These are phyloP conservation scores for Monosporozyma unispora DNA, from an alignment of 805 yeast species.

Conservation along the genomic window DNA sequence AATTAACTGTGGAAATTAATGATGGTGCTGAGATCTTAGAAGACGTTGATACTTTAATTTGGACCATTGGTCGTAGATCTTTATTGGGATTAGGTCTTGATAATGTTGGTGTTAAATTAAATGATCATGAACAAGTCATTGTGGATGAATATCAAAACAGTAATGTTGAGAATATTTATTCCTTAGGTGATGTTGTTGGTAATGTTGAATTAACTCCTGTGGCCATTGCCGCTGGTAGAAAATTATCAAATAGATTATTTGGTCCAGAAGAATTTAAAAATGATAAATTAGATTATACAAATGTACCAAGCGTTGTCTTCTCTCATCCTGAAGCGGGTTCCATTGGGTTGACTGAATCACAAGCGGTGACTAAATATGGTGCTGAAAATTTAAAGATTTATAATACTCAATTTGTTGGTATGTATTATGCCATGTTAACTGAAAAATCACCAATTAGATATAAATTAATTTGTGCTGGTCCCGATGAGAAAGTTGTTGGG, in stretches of 20 bases:
- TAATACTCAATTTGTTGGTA: conserved; percentile 74
- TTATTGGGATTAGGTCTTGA: conserved; percentile 67
- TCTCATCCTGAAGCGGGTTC: conserved; percentile 97
- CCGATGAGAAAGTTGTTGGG: conserved; percentile 90
- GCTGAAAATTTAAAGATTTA: conserved; percentile 71
- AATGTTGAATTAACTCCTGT: conserved; percentile 93
- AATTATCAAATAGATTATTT: conserved; percentile 81
- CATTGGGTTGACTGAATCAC: conserved; percentile 74
- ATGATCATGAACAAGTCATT: conserved; percentile 51
- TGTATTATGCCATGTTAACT: conserved; percentile 85
- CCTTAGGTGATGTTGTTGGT: conserved; percentile 93
- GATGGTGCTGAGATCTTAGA: conserved; percentile 34
- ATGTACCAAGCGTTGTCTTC: conserved; percentile 93
- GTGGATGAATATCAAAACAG: conserved; percentile 89
- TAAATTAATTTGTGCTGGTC: conserved; percentile 69
- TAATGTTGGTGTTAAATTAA: conserved; percentile 58
- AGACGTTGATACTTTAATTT: conserved; percentile 76
- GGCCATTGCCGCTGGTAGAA: conserved; percentile 97
- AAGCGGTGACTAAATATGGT: conserved; percentile 74
- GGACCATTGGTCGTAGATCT: conserved; percentile 92
- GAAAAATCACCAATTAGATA: conserved; percentile 80
- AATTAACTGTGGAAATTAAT: conserved; percentile 40
- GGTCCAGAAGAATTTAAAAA: conserved; percentile 63
- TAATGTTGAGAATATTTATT: conserved; percentile 56
- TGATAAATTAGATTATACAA: conserved; percentile 75